A percentile compares a stretch with the other conserved stretches of the same genome.
Evolutionary conservation across 495 filamentous ascomycete genomes (phyloP).

Genomic region (Penicillium steckii): DNA sequence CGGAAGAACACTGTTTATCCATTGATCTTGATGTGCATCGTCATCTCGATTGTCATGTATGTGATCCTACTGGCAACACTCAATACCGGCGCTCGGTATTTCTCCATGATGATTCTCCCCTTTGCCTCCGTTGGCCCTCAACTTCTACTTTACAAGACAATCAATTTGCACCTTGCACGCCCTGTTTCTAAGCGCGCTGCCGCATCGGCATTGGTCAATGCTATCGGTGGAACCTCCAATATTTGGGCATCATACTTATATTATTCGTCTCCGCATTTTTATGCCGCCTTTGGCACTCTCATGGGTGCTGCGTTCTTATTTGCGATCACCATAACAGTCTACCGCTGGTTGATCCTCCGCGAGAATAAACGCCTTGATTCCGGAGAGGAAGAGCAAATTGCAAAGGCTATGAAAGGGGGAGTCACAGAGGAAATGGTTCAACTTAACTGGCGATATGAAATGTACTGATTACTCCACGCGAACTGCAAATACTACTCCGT

Average conservation of each 20-base stretch:
- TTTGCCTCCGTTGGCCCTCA: conserved; percentile 32
- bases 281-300: conserved; percentile 36
- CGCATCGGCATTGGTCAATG: conserved; percentile 30
- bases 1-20: conserved; percentile 24
- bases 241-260: conserved; percentile 43
- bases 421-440: conserved; percentile 43
- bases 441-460: conserved; percentile 41
- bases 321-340: conserved; percentile 29
- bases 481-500: not conserved
- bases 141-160: conserved; percentile 29
- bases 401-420: conserved; percentile 34
- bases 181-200: conserved; percentile 31
- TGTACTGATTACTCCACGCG: conserved; percentile 25
- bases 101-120: conserved; percentile 29
- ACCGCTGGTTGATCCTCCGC: conserved; percentile 35
- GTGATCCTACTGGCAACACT: conserved; percentile 24
- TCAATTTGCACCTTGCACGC: conserved; percentile 29
- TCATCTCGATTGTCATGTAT: conserved; percentile 25
- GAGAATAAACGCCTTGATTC: conserved; percentile 37
- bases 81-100: conserved; percentile 27
- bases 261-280: conserved; percentile 32
- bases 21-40: conserved; percentile 20
- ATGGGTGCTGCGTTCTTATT: conserved; percentile 33
- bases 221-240: conserved; percentile 36
- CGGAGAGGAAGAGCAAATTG: conserved; percentile 27